Evolutionary conservation across 2,329 filamentous ascomycete species (phyloP).

Genomic region (Aspergillus sp.): DNA sequence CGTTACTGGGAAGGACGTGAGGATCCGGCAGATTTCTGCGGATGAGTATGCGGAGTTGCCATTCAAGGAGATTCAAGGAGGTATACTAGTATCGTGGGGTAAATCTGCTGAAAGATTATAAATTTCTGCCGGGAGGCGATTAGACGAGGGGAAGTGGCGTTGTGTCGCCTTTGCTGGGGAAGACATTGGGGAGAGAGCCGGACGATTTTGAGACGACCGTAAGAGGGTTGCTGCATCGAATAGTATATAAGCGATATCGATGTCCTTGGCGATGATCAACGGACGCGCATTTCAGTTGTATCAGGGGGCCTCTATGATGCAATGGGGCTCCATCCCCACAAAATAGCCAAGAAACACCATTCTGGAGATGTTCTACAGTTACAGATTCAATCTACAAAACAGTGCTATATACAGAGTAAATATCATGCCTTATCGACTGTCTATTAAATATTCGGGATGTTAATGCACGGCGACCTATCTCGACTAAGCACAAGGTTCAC

Average conservation of each 20-base stretch:
- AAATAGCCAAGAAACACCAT: background rate
- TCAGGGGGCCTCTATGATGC: background rate
- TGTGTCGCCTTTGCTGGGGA: constrained; percentile 33
- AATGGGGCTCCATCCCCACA: background rate
- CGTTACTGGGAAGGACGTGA: constrained; percentile 19
- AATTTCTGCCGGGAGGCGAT: constrained; percentile 45
- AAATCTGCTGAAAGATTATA: constrained; percentile 39
- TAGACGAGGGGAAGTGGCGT: constrained; percentile 37
- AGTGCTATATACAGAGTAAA: background rate
- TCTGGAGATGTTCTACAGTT: no score
- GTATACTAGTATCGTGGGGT: constrained; percentile 29
- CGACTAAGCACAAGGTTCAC: background rate
- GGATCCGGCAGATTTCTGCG: constrained; percentile 32
- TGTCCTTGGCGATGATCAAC: background rate
- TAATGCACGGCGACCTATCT: background rate
- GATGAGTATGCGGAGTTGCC: constrained; percentile 38
- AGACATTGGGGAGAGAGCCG: constrained; percentile 39
- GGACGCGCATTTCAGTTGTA: background rate
- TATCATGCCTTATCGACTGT: background rate
- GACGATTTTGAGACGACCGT: constrained; percentile 36
- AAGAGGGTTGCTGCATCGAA: background rate
- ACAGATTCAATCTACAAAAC: no score
- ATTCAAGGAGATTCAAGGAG: constrained; percentile 35
- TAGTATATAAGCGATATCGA: background rate
- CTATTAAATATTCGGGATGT: background rate